Evolutionary conservation across 108 stramenopile genomes (phyloP).

Genomic region (Cyclotella atomus): DNA sequence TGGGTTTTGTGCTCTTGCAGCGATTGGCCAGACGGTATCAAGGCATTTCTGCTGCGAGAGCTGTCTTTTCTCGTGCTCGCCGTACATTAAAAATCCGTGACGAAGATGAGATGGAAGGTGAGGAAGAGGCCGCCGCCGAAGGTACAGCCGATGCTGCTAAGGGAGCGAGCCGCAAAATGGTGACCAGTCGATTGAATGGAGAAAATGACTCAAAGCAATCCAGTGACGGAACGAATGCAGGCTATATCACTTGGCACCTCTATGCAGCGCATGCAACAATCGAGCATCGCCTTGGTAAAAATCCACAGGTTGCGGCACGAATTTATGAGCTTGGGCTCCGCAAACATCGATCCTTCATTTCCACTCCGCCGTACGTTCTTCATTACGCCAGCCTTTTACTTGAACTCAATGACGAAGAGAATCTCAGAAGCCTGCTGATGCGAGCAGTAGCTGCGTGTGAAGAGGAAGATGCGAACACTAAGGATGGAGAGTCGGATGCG

Average conservation of each 20-base stretch:
- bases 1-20: conserved; percentile 81
- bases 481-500: conserved; percentile 28
- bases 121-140: conserved; percentile 33
- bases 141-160: conserved; percentile 26
- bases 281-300: conserved; percentile 77
- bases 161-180: conserved; percentile 53
- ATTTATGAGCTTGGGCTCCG: conserved; percentile 87
- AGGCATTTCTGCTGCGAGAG: conserved; percentile 73
- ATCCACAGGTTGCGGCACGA: conserved; percentile 81
- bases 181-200: conserved; percentile 77
- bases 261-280: conserved; percentile 85
- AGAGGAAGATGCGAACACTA: conserved; percentile 49
- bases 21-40: conserved; percentile 73
- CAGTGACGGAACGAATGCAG: conserved; percentile 10
- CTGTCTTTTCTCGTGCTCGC: conserved; percentile 75
- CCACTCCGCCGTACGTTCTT: conserved; percentile 74
- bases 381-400: conserved; percentile 85
- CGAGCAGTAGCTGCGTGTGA: conserved; percentile 83
- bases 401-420: conserved; percentile 80
- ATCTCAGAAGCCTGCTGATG: conserved; percentile 79
- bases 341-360: conserved; percentile 77
- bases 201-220: conserved; percentile 21
- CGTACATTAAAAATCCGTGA: conserved; percentile 56
- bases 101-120: conserved; percentile 42
- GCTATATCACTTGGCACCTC: conserved; percentile 83